Percentiles rank a stretch among this genome's conserved stretches.
phyloP scores from a whole-genome alignment of 371 early-diverging fungal genomes.

The Smittium culicis region DNA sequence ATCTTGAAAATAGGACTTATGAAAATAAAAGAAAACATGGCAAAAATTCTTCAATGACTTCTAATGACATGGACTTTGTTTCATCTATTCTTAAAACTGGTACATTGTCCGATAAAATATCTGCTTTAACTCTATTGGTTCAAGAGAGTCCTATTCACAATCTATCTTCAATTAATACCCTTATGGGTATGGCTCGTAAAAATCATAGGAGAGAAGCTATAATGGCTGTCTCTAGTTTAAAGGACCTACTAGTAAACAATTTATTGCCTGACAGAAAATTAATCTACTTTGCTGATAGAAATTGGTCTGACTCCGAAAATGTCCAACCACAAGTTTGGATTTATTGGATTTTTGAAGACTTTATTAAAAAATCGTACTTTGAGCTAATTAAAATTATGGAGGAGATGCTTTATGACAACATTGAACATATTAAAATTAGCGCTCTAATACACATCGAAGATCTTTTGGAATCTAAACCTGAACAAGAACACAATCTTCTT shows the following conservation, averaged over 20 bases:
- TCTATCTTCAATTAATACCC: slow-evolving; percentile 55
- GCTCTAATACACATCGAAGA: slow-evolving; percentile 58
- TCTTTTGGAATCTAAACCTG: slow-evolving; percentile 71
- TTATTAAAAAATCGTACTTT: slow-evolving; percentile 74
- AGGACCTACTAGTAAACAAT: slow-evolving; percentile 69
- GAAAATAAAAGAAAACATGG: slow-evolving; percentile 24
- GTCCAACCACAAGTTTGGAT: slow-evolving; percentile 57
- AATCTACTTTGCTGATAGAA: slow-evolving; percentile 75
- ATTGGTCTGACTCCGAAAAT: slow-evolving; percentile 37
- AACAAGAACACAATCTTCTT: slow-evolving; percentile 88
- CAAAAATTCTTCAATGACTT: slow-evolving; percentile 37
- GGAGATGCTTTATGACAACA: slow-evolving; percentile 69
- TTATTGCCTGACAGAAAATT: slow-evolving; percentile 78
- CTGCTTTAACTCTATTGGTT: slow-evolving; percentile 78
- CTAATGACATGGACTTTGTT: slow-evolving; percentile 72
- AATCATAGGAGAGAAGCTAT: slow-evolving; percentile 77
- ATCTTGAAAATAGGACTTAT: slow-evolving; percentile 51
- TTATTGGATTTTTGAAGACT: slow-evolving; percentile 86
- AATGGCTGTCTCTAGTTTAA: slow-evolving; percentile 71
- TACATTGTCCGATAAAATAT: slow-evolving; percentile 81
- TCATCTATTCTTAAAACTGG: slow-evolving; percentile 76
- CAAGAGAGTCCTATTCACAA: slow-evolving; percentile 86
- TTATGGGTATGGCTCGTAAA: slow-evolving; percentile 74
- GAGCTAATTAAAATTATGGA: slow-evolving; percentile 73
- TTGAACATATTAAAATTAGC: slow-evolving; percentile 63